Percentiles rank a stretch among this genome's conserved stretches.
These are phyloP conservation scores for Megacollybia marginata DNA, from an alignment of 768 basidiomycete genomes.

Conservation along the genomic window DNA sequence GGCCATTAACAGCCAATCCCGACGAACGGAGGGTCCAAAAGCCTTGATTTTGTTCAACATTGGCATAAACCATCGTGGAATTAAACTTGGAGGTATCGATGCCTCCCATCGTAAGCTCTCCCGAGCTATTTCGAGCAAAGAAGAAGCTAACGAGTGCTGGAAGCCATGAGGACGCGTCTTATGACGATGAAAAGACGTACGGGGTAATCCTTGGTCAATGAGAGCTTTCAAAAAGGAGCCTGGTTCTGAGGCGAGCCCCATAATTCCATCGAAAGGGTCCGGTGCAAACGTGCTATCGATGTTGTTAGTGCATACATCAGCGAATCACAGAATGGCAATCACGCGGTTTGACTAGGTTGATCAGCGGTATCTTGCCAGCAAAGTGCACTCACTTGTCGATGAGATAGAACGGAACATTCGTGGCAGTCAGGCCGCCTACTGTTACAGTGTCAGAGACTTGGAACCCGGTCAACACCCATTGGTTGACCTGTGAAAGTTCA, in stretches of 20 bases:
- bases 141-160: constrained; percentile 22
- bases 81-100: constrained; percentile 25
- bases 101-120: constrained; percentile 26
- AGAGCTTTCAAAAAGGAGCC: constrained; percentile 19
- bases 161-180: not conserved
- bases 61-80: not conserved
- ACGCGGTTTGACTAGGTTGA: constrained; percentile 19
- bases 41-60: not conserved
- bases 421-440: constrained; percentile 18
- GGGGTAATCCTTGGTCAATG: constrained; percentile 17
- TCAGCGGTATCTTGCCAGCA: not conserved
- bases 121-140: constrained; percentile 17
- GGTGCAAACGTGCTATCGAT: not conserved
- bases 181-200: constrained; percentile 6
- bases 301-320: not conserved
- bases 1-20: not conserved
- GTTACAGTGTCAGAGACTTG: constrained; percentile 21
- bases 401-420: constrained; percentile 19
- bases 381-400: constrained; percentile 10
- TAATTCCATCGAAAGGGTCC: constrained; percentile 6
- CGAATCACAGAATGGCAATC: not conserved
- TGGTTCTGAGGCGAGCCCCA: constrained; percentile 18
- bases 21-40: constrained; percentile 1
- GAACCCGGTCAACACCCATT: constrained; percentile 17
- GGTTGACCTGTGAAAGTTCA: constrained; percentile 4